A percentile compares a stretch with the other conserved stretches of the same genome.
phyloP scores from a whole-genome alignment of 768 basidiomycete genomes.

The Kwoniella europaea region DNA sequence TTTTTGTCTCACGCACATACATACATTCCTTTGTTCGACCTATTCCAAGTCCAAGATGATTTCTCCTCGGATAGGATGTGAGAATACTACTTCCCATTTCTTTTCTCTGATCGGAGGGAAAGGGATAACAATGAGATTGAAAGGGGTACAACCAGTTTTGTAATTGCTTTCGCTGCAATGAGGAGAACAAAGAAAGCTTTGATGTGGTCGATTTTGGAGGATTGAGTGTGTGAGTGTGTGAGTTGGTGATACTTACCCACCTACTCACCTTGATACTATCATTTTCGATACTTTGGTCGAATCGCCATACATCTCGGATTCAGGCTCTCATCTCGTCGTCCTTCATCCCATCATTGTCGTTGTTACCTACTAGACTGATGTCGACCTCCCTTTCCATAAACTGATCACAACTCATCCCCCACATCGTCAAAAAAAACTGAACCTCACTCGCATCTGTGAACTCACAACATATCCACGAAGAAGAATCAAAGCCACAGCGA shows the following conservation, averaged over 20 bases:
- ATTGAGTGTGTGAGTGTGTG: not conserved
- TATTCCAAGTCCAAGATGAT: not conserved
- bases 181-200: conserved; percentile 1
- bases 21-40: not conserved
- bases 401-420: not conserved
- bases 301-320: not conserved
- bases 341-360: not conserved
- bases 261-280: not conserved
- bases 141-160: not conserved
- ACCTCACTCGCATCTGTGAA: not conserved
- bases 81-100: not conserved
- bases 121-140: not conserved
- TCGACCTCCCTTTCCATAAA: not conserved
- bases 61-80: not conserved
- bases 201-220: no score
- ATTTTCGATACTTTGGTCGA: not conserved
- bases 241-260: not conserved
- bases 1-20: not conserved
- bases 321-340: not conserved
- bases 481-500: no score
- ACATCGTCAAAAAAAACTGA: no score
- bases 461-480: no score
- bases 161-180: not conserved
- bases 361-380: not conserved
- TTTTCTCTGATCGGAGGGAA: not conserved